Evolutionary conservation across 768 basidiomycete genomes (phyloP).

Genomic region (Boletus pseudo-olivaceus): DNA sequence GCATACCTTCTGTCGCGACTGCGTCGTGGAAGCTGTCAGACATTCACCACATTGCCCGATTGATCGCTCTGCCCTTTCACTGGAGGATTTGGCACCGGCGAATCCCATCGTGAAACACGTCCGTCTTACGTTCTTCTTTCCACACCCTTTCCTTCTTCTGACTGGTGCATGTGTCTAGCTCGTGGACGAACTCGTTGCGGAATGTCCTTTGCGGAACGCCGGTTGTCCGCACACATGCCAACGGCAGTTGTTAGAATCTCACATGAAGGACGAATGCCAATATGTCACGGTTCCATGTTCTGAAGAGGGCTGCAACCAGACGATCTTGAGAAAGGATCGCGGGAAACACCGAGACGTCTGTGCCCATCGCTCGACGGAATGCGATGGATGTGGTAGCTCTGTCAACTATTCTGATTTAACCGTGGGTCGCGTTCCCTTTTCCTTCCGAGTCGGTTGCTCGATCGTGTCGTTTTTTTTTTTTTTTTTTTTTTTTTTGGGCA

Average conservation of each 20-base stretch:
- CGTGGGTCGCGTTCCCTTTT: conserved; percentile 28
- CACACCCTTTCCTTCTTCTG: conserved; percentile 2
- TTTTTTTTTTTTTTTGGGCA: conserved; percentile 1
- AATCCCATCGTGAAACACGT: conserved; percentile 69
- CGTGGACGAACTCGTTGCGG: conserved; percentile 77
- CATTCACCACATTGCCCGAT: conserved; percentile 78
- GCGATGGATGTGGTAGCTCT: conserved; percentile 37
- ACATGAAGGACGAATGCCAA: conserved; percentile 59
- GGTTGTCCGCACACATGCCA: conserved; percentile 68
- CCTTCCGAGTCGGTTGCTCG: conserved; percentile 1
- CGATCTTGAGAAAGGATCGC: conserved; percentile 44
- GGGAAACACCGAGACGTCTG: conserved; percentile 42
- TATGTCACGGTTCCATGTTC: conserved; percentile 54
- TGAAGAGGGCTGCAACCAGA: conserved; percentile 42
- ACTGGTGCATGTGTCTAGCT: conserved; percentile 44
- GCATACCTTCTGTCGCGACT: conserved; percentile 86
- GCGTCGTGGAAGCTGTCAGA: conserved; percentile 66
- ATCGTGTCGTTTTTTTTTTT: not conserved
- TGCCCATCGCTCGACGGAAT: conserved; percentile 34
- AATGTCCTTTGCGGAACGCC: conserved; percentile 56
- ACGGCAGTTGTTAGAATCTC: conserved; percentile 59
- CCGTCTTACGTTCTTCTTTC: conserved; percentile 12
- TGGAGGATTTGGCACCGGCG: conserved; percentile 62
- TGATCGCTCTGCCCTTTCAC: conserved; percentile 64
- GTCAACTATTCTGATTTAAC: conserved; percentile 35